Evolutionary conservation across 2,329 filamentous ascomycete genomes (phyloP).

Genomic region (Penicillium sclerotigenum): DNA sequence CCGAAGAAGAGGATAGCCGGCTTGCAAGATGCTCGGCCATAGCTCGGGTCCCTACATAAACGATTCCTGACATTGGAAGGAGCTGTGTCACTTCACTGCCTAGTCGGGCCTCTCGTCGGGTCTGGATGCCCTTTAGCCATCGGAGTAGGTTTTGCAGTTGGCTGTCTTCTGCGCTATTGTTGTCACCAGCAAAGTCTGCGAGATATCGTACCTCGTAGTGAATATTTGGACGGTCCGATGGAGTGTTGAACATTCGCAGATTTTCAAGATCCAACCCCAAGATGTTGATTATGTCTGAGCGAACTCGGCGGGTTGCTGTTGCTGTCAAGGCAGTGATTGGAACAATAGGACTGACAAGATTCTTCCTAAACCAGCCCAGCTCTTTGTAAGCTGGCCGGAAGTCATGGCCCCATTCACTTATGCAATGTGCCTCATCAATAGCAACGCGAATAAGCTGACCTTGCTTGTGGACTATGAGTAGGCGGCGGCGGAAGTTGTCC

Average conservation of each 20-base stretch:
- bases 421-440: conserved; percentile 93
- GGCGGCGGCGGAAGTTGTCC: conserved; percentile 70
- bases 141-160: conserved; percentile 72
- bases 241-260: conserved; percentile 75
- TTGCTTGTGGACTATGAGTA: conserved; percentile 72
- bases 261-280: conserved; percentile 64
- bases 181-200: conserved; percentile 30
- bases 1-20: conserved; percentile 27
- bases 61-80: conserved; percentile 45
- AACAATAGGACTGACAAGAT: conserved; percentile 67
- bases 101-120: conserved; percentile 60
- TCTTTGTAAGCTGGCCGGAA: conserved; percentile 91
- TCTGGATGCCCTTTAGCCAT: conserved; percentile 74
- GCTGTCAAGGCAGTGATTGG: conserved; percentile 92
- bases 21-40: conserved; percentile 42
- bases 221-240: conserved; percentile 77
- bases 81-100: conserved; percentile 20
- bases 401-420: conserved; percentile 97
- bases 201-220: conserved; percentile 81
- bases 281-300: conserved; percentile 75
- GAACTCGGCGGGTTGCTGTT: conserved; percentile 77
- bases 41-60: conserved; percentile 46
- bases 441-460: conserved; percentile 82
- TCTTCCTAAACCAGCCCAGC: conserved; percentile 74
- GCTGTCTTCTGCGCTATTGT: conserved; percentile 50